Evolutionary conservation across 306 rosid genomes (phyloP).

Genomic region (Mimosa pudica): DNA sequence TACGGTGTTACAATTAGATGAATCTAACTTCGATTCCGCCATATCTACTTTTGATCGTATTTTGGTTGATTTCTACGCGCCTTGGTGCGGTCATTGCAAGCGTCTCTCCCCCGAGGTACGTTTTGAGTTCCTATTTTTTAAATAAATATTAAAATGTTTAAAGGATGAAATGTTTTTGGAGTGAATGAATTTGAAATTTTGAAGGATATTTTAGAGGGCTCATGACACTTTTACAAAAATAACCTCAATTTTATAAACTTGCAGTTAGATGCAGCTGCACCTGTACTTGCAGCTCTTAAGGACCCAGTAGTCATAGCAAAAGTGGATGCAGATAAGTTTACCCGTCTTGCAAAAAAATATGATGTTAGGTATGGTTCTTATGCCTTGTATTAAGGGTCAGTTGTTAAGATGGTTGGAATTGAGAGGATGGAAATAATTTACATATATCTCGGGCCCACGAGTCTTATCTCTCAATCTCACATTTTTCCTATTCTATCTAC

Average conservation of each 20-base stretch:
- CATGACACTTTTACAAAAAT: too few species aligned
- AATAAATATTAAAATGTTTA: too few species aligned
- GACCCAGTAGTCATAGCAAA: conserved; percentile 64
- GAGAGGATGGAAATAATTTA: too few species aligned
- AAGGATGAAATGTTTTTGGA: too few species aligned
- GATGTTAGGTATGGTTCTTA: conserved; percentile 53
- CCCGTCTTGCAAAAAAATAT: conserved; percentile 51
- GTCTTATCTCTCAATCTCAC: too few species aligned
- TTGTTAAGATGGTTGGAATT: too few species aligned
- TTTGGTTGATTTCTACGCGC: conserved; percentile 73
- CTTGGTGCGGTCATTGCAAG: conserved; percentile 82
- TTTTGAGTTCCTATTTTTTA: too few species aligned
- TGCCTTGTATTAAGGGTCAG: not conserved
- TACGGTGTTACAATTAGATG: conserved; percentile 66
- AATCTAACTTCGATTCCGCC: conserved; percentile 69
- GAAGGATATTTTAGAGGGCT: too few species aligned
- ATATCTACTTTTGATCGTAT: conserved; percentile 58
- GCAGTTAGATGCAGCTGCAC: conserved; percentile 74
- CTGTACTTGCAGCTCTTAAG: conserved; percentile 55
- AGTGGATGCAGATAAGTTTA: conserved; percentile 65
- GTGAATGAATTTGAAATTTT: too few species aligned
- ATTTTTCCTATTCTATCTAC: too few species aligned
- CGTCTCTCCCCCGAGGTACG: conserved; percentile 72
- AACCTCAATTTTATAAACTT: conserved; percentile 4
- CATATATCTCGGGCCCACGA: too few species aligned